Evolutionary conservation across 73 alveolate genomes (phyloP), one percentile per base, ranked within the genome.

Genomic region (Durusdinium trenchii): DNA sequence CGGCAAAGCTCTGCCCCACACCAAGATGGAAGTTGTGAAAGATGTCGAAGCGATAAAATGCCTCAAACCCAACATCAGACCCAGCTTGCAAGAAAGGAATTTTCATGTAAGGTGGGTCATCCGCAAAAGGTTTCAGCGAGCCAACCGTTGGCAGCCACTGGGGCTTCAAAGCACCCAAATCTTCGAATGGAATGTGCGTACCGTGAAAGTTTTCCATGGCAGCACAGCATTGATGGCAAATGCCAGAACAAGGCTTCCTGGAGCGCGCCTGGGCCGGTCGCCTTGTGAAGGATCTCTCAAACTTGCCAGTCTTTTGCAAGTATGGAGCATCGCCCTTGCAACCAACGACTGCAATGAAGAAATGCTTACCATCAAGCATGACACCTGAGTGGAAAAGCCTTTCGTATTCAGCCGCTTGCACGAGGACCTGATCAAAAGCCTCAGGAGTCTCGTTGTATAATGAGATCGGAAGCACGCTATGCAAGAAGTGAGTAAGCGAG

Each of bases 321-420:
- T 61, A 87, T 2, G 95, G 95, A 5, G 50, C n/a, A 43, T 87
- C 95, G 43, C 95, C 95, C 40, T 87, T 87, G 23, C 35, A 62
- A 3, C 69, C 95, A 26, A 87, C 14, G 38, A 69, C 60, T 14
- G 45, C 48, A 9, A 87, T 26, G 30, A 28, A 87, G 20, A 87
- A 71, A 1, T 35, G 46, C 28, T 32, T 47, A 1, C 62, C 9
- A 3, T 84, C 95, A 42, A 45, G 40, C 51, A n/a, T 42, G 7
- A 61, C 0, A 20, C 95, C 95, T 0, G 60, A 62, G 28, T 14
- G 26, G 43, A 71, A 69, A 61, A 87, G 50, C 62, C 26, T 0
- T 18, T n/a, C 35, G 38, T 28, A 43, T 6, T 87, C 95, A 1
- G 71, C 64, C 0, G 69, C 64, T 28, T 60, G 36, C 52, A 36